Evolutionary conservation across 768 basidiomycete genomes (phyloP), one percentile per base, ranked within the genome.

Genomic region (Russula compacta): DNA sequence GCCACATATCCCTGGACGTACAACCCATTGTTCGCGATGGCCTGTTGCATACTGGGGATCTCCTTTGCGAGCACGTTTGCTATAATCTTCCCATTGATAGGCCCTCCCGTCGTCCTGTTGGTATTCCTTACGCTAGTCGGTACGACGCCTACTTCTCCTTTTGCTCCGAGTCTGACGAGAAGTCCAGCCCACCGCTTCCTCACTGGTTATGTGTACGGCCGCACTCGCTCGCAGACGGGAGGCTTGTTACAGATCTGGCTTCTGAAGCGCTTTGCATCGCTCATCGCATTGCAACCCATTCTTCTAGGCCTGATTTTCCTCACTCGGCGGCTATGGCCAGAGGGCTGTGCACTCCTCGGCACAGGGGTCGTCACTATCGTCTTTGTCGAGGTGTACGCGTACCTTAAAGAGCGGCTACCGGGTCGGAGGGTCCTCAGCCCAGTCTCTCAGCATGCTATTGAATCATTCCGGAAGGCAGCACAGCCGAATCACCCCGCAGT

Each of bases 211-310:
- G 87, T 90, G 19, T 87, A 85, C 67, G 87, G 80, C 1, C 79
- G 86, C 43, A 85, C 83, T 29, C 81, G 82, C 60, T 86, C 86
- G 7, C 85, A 87, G 68, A 89, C 88, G 1, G 88, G 89, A 14
- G 88, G 88, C 7, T 72, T 85, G 32, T 71, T 89, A 21, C 84
- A 87, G 64, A 78, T 92, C 33, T 91, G 89, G 87, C 74, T 90
- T 4, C 70, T 91, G 43, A 83, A 83, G 56, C 81, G 87, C 53
- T 79, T 92, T 52, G 88, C 82, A 44, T 84, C 84, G n/a, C 73
- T 87, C 9, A 70, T 89, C 10, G 81, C 82, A 0, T 74, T 90
- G 64, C 89, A 92, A 67, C 89, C 90, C 29, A 77, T 87, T 50
- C 74, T 92, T 40, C 74, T 91, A 17, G 89, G 90, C 2, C 77